phyloP scores from a whole-genome alignment of 2,329 filamentous ascomycete species.

The Verticillium isaacii region DNA sequence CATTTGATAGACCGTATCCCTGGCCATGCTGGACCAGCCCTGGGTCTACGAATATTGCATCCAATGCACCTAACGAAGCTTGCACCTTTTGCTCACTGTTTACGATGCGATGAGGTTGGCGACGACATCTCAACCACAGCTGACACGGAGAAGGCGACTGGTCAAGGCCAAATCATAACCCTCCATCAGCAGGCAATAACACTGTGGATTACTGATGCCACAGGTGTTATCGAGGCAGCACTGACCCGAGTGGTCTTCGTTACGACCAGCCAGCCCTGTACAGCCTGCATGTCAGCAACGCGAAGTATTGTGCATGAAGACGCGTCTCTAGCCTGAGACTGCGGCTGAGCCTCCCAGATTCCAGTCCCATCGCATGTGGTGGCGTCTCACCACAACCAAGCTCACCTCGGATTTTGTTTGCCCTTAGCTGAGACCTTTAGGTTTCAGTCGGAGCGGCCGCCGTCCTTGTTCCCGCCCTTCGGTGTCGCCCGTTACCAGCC shows the following conservation, averaged over 20 bases:
- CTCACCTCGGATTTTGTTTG: background rate
- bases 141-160: no score
- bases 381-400: background rate
- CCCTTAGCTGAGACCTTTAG: background rate
- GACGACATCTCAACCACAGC: no score
- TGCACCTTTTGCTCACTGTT: no score
- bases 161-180: no score
- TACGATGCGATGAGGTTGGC: no score
- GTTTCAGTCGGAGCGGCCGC: background rate
- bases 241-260: background rate
- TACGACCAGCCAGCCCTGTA: background rate
- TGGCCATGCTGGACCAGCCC: no score
- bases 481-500: background rate
- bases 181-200: no score
- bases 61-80: no score
- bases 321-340: background rate
- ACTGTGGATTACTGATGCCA: no score
- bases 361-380: background rate
- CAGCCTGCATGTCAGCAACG: background rate
- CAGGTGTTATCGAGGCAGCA: no score
- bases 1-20: no score
- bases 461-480: background rate
- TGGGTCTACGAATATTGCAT: no score
- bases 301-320: background rate
- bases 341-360: background rate